Evolutionary conservation across 352 stramenopile genomes (phyloP).

Genomic region (Globisporangium cederbergense): DNA sequence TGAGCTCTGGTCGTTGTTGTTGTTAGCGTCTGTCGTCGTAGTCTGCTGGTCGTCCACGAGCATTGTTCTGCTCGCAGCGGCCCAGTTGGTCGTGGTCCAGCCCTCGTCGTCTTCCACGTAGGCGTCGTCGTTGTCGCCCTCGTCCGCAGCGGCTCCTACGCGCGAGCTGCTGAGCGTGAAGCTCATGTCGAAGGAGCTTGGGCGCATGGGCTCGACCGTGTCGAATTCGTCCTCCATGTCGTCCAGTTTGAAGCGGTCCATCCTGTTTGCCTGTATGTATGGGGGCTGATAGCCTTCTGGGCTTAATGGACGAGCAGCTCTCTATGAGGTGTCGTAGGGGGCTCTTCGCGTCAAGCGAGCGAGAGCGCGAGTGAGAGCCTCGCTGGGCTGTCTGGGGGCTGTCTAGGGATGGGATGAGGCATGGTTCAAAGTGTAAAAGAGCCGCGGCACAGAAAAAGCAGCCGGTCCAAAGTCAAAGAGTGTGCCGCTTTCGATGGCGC

Average conservation of each 20-base stretch:
- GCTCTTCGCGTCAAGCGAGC: neutral
- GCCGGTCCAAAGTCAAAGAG: neutral
- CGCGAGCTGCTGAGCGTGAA: constrained; percentile 70
- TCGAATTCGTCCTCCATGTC: constrained; percentile 80
- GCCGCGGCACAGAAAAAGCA: neutral
- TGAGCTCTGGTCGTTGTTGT: constrained; percentile 6
- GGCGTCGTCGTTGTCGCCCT: constrained; percentile 22
- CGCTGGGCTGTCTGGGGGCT: neutral
- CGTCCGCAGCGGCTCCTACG: constrained; percentile 19
- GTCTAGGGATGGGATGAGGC: neutral
- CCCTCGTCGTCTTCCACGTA: constrained; percentile 23
- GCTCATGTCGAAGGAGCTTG: constrained; percentile 88
- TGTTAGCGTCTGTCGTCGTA: neutral
- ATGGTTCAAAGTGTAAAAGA: neutral
- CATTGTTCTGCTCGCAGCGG: constrained; percentile 13
- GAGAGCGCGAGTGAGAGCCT: constrained; percentile 5
- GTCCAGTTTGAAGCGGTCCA: constrained; percentile 83
- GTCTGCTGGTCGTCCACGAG: constrained; percentile 12
- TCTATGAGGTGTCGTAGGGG: neutral
- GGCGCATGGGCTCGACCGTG: constrained; percentile 77
- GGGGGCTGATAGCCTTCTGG: neutral
- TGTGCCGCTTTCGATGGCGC: neutral
- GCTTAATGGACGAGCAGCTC: neutral
- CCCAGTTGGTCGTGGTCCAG: constrained; percentile 20
- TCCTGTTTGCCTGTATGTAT: constrained; percentile 16